Evolutionary conservation across 1,284 basidiomycete genomes (phyloP).

Genomic region (Gymnopus androsaceus): DNA sequence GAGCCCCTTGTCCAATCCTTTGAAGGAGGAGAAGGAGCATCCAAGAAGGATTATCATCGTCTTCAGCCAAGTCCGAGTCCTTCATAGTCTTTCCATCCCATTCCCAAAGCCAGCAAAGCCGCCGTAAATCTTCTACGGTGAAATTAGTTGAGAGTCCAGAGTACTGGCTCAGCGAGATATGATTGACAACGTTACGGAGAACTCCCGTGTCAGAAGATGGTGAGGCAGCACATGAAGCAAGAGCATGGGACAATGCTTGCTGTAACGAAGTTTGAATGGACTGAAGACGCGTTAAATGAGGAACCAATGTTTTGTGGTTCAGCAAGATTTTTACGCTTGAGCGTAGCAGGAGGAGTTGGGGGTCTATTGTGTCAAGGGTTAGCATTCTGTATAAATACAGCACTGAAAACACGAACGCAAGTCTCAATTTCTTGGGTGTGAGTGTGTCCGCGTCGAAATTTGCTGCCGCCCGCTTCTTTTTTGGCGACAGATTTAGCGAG

Average conservation of each 20-base stretch:
- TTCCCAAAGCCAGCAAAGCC: conserved; percentile 87
- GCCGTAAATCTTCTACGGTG: conserved; percentile 63
- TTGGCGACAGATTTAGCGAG: conserved; percentile 60
- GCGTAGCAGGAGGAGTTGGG: conserved; percentile 55
- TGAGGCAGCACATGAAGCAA: conserved; percentile 78
- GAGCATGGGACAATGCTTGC: conserved; percentile 77
- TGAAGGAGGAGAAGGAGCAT: conserved; percentile 37
- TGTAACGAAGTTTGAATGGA: conserved; percentile 68
- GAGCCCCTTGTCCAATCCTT: conserved; percentile 76
- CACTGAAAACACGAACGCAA: conserved; percentile 43
- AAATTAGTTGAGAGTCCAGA: conserved; percentile 64
- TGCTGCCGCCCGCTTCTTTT: conserved; percentile 64
- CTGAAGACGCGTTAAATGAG: conserved; percentile 60
- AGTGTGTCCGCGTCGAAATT: conserved; percentile 52
- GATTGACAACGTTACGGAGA: conserved; percentile 76
- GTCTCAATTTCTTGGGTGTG: conserved; percentile 70
- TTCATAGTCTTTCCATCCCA: conserved; percentile 63
- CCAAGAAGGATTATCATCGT: conserved; percentile 75
- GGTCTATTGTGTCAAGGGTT: conserved; percentile 40
- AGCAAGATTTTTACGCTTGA: conserved; percentile 32
- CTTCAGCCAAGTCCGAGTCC: conserved; percentile 30
- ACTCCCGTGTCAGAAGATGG: conserved; percentile 73
- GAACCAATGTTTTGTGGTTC: conserved; percentile 46
- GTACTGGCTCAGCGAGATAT: conserved; percentile 70
- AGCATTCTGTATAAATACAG: neutral